A percentile compares a stretch with the other conserved stretches of the same genome.
These are phyloP conservation scores for Sugiyamaella americana DNA, from an alignment of 805 yeast genomes.

Conservation along the genomic window DNA sequence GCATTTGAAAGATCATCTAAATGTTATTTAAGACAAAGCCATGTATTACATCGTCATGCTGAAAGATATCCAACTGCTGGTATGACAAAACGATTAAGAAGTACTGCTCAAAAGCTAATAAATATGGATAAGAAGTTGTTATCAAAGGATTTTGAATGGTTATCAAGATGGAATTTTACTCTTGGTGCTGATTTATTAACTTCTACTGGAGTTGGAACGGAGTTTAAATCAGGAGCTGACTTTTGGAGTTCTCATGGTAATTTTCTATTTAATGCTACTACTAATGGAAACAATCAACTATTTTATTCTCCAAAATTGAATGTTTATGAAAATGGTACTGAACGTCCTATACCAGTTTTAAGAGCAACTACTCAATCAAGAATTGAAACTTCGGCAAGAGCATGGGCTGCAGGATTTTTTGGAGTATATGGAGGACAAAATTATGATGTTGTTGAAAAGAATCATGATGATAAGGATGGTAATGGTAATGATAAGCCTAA, in stretches of 20 bases:
- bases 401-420: constrained; percentile 41
- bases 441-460: constrained; percentile 15
- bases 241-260: constrained; percentile 39
- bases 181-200: constrained; percentile 32
- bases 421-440: constrained; percentile 32
- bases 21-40: constrained; percentile 51
- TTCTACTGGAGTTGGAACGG: constrained; percentile 34
- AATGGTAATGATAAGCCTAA: too few species aligned
- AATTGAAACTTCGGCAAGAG: constrained; percentile 35
- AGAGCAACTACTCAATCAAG: constrained; percentile 37
- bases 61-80: constrained; percentile 60
- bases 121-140: constrained; percentile 23
- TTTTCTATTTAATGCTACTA: constrained; percentile 29
- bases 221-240: constrained; percentile 33
- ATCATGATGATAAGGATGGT: constrained; percentile 22
- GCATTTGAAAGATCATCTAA: constrained; percentile 31
- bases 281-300: constrained; percentile 15
- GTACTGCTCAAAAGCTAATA: constrained; percentile 31
- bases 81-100: constrained; percentile 35
- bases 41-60: constrained; percentile 68
- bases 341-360: constrained; percentile 31
- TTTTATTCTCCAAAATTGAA: constrained; percentile 27
- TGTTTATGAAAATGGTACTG: constrained; percentile 28
- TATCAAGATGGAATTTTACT: constrained; percentile 29
- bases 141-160: constrained; percentile 27